Percentiles rank a stretch among this genome's conserved stretches.
phyloP scores from a whole-genome alignment of 208 protist species.

The Lotmaria passim region DNA sequence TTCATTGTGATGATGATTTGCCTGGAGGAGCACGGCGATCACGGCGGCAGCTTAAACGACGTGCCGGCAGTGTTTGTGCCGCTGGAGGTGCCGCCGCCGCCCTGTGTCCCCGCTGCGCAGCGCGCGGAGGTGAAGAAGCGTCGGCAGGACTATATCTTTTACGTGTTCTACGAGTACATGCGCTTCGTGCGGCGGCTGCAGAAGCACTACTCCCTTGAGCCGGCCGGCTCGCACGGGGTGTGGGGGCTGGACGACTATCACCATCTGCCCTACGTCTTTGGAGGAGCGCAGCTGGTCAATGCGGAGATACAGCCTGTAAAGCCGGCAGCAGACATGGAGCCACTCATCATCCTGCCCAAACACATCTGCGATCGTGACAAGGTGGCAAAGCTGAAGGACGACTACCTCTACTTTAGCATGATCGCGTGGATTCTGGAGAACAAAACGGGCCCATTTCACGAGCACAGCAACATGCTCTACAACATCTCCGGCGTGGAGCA shows the following conservation, averaged over 20 bases:
- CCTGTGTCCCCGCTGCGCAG: conserved; percentile 36
- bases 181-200: conserved; percentile 90
- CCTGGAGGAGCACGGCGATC: conserved; percentile 75
- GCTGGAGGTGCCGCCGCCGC: conserved; percentile 39
- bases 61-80: conserved; percentile 39
- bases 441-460: conserved; percentile 91
- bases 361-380: conserved; percentile 58
- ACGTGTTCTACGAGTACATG: conserved; percentile 94
- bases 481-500: conserved; percentile 87
- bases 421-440: conserved; percentile 83
- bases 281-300: conserved; percentile 94
- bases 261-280: conserved; percentile 98
- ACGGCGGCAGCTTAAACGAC: conserved; percentile 53
- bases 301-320: conserved; percentile 40
- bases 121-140: conserved; percentile 43
- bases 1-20: conserved; percentile 93
- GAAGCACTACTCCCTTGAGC: conserved; percentile 93
- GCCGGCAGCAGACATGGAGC: conserved; percentile 21
- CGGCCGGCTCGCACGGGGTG: conserved; percentile 97
- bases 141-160: conserved; percentile 77
- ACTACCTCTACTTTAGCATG: conserved; percentile 79
- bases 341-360: conserved; percentile 86
- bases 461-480: conserved; percentile 94
- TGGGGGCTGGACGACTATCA: conserved; percentile 99
- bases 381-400: conserved; percentile 40